Evolutionary conservation across 352 stramenopile species (phyloP).

Genomic region (Phytophthora pluvialis): DNA sequence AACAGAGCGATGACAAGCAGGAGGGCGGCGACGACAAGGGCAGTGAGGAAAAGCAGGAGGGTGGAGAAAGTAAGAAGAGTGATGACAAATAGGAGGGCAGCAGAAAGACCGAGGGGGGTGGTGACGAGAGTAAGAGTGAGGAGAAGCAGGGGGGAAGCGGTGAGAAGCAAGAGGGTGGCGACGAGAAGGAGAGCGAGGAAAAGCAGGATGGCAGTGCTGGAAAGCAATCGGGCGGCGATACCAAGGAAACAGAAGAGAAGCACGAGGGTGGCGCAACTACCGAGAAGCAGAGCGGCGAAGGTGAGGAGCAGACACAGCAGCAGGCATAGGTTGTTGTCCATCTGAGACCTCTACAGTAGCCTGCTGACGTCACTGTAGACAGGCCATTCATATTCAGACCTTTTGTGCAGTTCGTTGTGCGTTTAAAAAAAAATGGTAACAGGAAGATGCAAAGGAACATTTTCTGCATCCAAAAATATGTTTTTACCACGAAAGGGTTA

Average conservation of each 20-base stretch:
- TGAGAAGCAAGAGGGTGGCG: constrained; percentile 3
- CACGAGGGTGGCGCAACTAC: neutral
- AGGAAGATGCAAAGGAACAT: neutral
- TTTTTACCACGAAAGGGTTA: no score
- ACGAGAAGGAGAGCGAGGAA: constrained; percentile 12
- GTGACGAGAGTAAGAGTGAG: neutral
- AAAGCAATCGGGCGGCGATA: neutral
- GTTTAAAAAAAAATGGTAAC: no score
- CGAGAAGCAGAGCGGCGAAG: neutral
- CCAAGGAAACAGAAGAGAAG: neutral
- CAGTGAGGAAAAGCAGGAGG: constrained; percentile 2
- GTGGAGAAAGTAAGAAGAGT: neutral
- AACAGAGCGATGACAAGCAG: constrained; percentile 3
- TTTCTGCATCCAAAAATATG: neutral
- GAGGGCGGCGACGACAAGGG: neutral
- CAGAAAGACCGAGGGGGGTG: neutral
- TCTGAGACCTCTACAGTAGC: neutral
- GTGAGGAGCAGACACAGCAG: neutral
- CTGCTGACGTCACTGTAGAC: neutral
- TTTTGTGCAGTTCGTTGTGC: no score
- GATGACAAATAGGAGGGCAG: constrained; percentile 7
- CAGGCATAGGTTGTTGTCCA: neutral
- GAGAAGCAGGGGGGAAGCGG: constrained; percentile 3
- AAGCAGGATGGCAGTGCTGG: neutral
- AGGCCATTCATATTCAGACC: no score